These are phyloP conservation scores for Sabuloglossum arenarium DNA, from an alignment of 495 filamentous ascomycete species.

Conservation along the genomic window DNA sequence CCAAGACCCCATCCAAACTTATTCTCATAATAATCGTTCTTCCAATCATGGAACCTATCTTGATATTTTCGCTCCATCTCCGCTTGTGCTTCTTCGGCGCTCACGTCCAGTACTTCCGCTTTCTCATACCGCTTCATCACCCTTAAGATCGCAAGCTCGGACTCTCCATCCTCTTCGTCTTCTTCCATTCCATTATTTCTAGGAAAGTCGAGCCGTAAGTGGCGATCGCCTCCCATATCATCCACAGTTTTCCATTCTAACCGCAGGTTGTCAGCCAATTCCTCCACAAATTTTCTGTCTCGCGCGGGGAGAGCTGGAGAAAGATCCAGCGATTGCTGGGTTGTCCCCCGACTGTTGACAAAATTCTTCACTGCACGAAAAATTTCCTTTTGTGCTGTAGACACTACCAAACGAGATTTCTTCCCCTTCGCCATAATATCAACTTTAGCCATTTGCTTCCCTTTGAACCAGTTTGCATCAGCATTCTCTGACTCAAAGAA, in stretches of 20 bases:
- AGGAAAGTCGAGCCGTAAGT: conserved; percentile 55
- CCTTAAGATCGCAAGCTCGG: conserved; percentile 57
- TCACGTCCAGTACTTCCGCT: conserved; percentile 64
- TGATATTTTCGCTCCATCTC: conserved; percentile 68
- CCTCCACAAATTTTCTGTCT: conserved; percentile 82
- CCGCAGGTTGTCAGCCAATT: conserved; percentile 62
- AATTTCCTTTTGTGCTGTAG: conserved; percentile 58
- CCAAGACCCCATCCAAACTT: conserved; percentile 85
- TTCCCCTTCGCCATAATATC: conserved; percentile 40
- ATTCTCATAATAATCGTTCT: conserved; percentile 71
- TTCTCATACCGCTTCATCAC: conserved; percentile 80
- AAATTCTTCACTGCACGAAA: conserved; percentile 69
- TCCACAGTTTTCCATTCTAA: conserved; percentile 64
- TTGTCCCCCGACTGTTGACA: conserved; percentile 35
- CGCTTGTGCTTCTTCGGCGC: conserved; percentile 52
- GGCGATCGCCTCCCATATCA: conserved; percentile 57
- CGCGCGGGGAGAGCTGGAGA: conserved; percentile 53
- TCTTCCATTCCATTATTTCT: conserved; percentile 20
- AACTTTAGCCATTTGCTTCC: conserved; percentile 46
- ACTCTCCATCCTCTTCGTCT: conserved; percentile 66
- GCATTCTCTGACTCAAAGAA: conserved; percentile 80
- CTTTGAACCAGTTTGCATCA: conserved; percentile 80
- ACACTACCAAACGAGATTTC: conserved; percentile 48
- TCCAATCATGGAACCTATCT: conserved; percentile 74
- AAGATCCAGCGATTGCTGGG: conserved; percentile 38